These are phyloP conservation scores for Acrocalymma vagum DNA, from an alignment of 2,329 filamentous ascomycete genomes.

Conservation along the genomic window DNA sequence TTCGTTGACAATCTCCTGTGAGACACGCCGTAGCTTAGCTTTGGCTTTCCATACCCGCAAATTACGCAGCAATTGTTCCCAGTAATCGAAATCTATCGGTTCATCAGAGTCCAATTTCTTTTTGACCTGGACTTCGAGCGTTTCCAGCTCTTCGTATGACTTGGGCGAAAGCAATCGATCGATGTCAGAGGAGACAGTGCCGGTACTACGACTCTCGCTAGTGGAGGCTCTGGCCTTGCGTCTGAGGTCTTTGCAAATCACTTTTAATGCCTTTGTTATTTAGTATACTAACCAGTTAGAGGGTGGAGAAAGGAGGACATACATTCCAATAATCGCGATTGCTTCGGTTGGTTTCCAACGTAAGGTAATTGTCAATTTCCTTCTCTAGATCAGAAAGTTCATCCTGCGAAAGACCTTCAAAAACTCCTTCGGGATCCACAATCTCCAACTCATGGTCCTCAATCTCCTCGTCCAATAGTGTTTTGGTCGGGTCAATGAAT, in stretches of 20 bases:
- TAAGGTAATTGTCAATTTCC: constrained; percentile 81
- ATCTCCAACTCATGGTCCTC: constrained; percentile 80
- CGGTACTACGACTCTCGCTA: constrained; percentile 77
- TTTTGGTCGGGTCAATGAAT: constrained; percentile 84
- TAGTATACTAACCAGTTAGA: too few relatives aligned
- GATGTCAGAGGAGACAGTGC: constrained; percentile 85
- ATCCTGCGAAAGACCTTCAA: constrained; percentile 73
- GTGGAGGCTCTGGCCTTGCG: constrained; percentile 69
- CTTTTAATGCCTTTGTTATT: constrained; percentile 73
- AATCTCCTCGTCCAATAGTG: constrained; percentile 81
- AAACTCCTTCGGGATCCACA: constrained; percentile 80
- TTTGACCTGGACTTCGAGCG: constrained; percentile 85
- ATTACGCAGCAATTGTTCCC: constrained; percentile 89
- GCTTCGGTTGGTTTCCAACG: constrained; percentile 77
- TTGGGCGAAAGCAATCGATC: constrained; percentile 88
- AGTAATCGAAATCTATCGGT: constrained; percentile 95
- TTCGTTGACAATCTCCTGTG: constrained; percentile 75
- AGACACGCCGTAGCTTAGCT: constrained; percentile 81
- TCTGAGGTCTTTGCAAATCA: constrained; percentile 80
- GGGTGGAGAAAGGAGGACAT: constrained; percentile 19
- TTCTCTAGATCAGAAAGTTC: constrained; percentile 80
- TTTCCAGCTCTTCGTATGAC: constrained; percentile 83
- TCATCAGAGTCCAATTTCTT: constrained; percentile 87
- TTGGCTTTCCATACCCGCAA: constrained; percentile 91
- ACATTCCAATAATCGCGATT: constrained; percentile 90